Base-by-base conservation (phyloP, 2,329 filamentous ascomycete species). In the Pezicula neosporulosa region DNA sequence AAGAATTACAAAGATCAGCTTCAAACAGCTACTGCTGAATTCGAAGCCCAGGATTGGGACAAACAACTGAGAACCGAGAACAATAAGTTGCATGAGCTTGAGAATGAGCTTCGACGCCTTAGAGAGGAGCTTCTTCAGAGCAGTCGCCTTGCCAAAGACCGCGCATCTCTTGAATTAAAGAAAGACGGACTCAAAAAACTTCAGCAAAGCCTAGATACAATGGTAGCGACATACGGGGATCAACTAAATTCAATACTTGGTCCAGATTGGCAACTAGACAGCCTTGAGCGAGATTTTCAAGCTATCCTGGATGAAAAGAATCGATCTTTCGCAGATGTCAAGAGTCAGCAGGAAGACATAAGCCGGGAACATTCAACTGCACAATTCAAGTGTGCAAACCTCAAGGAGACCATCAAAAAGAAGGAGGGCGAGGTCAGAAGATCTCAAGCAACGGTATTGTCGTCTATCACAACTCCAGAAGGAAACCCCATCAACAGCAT, bases 51-150 rank as follows among this genome's bases (percentile, higher is more conserved):
- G 10, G 79, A 83, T 12, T 90, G 86, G 74, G 91, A 96, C 55
- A 73, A 74, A 27, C 83, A 87, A 56, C 77, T 96, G 18, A 78
- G 84, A 43, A 74, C 82, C 30, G 81, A 85, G 48, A 86, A 90
- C 47, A 70, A 75, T 13, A 79, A 83, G 56, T 74, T 95, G 10
- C 81, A 82, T 55, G 76, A 80, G 41, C 71, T 95, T 2, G 90
- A 97, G 62, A 82, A 80, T 18, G 83, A 87, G 61, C 86, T 81
- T 53, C 83, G 88, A 35, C 83, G 78, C 58, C 77, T 97, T 27
- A 86, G 87, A 42, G 74, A 79, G n/a, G 93, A 97, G 65, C 80
- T 97, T 35, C 80, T 91, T 8, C 87, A 95, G 61, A 90, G 87
- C 52, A 96, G 89, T 2, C 85, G 86, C 51, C 81, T 89, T 51